Conservation (phyloP, 75 land plant species). For the Selaginella moellendorffii region DNA sequence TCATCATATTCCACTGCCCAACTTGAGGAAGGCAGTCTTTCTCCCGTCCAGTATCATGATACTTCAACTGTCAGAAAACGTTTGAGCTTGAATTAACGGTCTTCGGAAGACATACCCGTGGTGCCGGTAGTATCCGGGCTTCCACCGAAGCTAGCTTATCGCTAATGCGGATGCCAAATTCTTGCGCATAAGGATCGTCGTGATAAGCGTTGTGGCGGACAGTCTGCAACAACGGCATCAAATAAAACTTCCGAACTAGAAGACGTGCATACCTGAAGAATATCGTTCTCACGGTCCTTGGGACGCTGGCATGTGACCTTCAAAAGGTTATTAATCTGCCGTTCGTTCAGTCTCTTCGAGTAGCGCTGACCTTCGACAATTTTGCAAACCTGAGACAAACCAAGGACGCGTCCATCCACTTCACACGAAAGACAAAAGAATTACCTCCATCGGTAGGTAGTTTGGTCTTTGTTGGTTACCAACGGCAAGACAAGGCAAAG, state of each 20-base stretch:
- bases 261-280: constrained; percentile 39
- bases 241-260: no score
- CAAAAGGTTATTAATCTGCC: constrained; percentile 64
- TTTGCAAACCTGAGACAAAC: constrained; percentile 51
- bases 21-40: constrained; percentile 73
- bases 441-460: constrained; percentile 84
- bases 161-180: constrained; percentile 65
- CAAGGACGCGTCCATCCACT: not conserved
- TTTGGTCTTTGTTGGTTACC: constrained; percentile 64
- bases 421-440: not conserved
- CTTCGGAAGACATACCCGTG: constrained; percentile 37
- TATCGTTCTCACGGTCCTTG: constrained; percentile 52
- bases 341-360: constrained; percentile 71
- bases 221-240: constrained; percentile 49
- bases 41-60: constrained; percentile 69
- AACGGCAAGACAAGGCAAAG: constrained; percentile 71
- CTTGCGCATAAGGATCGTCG: constrained; percentile 63
- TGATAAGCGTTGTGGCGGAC: constrained; percentile 58
- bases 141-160: constrained; percentile 55
- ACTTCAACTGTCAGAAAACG: constrained; percentile 57
- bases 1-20: constrained; percentile 92
- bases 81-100: not conserved
- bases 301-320: constrained; percentile 93
- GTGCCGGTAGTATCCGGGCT: constrained; percentile 72
- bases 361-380: constrained; percentile 88